Evolutionary conservation across 2,329 filamentous ascomycete species (phyloP).

Genomic region (Neonectria magnoliae): DNA sequence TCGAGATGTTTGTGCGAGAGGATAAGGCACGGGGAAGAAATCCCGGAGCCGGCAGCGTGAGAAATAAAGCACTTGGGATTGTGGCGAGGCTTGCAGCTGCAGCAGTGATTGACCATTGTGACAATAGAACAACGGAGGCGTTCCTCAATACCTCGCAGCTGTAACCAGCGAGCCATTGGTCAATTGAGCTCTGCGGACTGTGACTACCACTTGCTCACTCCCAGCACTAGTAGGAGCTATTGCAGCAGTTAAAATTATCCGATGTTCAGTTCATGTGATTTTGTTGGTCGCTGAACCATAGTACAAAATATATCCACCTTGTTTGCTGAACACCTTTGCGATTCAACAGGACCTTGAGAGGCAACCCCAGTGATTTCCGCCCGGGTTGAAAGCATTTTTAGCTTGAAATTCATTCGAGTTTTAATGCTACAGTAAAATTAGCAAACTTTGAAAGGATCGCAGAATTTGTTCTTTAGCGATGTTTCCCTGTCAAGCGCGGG

Average conservation of each 20-base stretch:
- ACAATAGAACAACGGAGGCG: neutral
- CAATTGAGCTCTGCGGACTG: neutral
- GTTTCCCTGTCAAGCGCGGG: neutral
- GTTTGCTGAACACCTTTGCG: neutral
- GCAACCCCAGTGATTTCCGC: neutral
- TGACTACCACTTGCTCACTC: neutral
- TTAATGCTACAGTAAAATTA: neutral
- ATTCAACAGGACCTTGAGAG: neutral
- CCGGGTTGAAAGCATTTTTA: neutral
- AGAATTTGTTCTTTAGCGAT: neutral
- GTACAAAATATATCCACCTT: neutral
- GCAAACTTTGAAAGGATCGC: neutral
- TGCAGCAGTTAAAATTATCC: neutral
- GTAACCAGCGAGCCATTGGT: neutral
- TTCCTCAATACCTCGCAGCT: neutral
- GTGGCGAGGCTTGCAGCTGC: neutral
- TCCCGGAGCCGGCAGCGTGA: neutral
- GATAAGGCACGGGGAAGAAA: neutral
- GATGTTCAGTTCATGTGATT: neutral
- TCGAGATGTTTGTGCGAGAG: neutral
- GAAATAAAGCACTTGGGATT: neutral
- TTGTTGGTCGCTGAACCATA: neutral
- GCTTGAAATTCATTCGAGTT: neutral
- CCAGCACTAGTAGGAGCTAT: neutral
- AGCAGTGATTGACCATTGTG: neutral